Evolutionary conservation across 192 early-diverging fungal species (phyloP).

Genomic region (Entomortierella parvispora): DNA sequence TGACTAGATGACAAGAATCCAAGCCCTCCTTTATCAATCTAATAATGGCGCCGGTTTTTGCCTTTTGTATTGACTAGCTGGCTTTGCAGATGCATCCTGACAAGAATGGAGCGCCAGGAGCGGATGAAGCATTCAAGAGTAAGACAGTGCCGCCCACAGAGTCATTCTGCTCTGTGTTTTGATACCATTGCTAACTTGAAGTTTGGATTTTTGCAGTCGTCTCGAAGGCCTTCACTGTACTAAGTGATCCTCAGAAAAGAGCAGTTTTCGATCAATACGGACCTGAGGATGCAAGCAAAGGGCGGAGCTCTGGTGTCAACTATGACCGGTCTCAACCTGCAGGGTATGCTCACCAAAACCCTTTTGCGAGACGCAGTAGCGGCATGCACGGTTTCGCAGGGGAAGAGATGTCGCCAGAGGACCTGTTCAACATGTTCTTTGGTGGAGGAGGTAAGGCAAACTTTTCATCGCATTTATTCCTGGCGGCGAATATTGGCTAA

Average conservation of each 20-base stretch:
- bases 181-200: too few species aligned
- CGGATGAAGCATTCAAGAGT: constrained; percentile 97
- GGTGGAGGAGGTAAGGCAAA: constrained; percentile 67
- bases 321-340: constrained; percentile 39
- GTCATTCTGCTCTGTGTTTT: background rate
- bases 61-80: constrained; percentile 66
- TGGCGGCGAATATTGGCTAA: too few species aligned
- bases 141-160: constrained; percentile 25
- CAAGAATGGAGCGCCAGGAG: constrained; percentile 94
- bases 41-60: too few species aligned
- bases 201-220: constrained; percentile 79
- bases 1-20: background rate
- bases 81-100: constrained; percentile 96
- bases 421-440: constrained; percentile 97
- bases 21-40: background rate
- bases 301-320: constrained; percentile 53
- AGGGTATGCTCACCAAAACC: constrained; percentile 16
- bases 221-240: constrained; percentile 89
- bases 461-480: too few species aligned
- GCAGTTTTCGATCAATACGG: constrained; percentile 89
- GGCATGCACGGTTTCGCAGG: constrained; percentile 53
- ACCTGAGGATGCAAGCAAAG: constrained; percentile 61
- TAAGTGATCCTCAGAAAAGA: constrained; percentile 88
- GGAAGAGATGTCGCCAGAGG: constrained; percentile 91
- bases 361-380: constrained; percentile 39